Base-by-base conservation (phyloP, 352 stramenopile genomes). In the Achlya hypogyna region DNA sequence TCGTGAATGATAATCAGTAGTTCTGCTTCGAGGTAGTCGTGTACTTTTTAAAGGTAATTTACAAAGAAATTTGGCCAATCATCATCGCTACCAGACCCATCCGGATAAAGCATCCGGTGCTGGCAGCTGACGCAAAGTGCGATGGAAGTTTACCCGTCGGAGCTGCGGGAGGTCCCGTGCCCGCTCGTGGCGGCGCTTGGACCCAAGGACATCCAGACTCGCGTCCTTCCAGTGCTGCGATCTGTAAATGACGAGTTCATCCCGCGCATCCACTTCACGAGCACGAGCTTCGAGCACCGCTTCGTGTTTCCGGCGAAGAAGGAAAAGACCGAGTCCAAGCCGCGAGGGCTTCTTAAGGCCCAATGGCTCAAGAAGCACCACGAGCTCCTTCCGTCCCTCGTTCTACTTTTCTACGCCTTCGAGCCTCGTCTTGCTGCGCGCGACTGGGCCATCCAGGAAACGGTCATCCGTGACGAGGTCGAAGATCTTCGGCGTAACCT, bases 301-400 rank as follows among this genome's bases (percentile, higher is more conserved):
- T 93, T 92, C 18, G 51, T 54, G 28, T 70, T 70, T 72, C 84
- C 84, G 0, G 69, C 58, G 12, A 93, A 93, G 69, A 95, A 95
- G 65, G 84, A 92, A 66, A 71, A 91, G 31, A 16, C 43, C n/a
- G 23, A 29, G 34, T 6, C 63, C 12, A 52, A 25, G 23, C 74
- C 87, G 40, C 31, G 12, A 9, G 51, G 86, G 9, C 73, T 95
- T 16, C 72, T 93, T 53, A 95, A 95, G 66, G 71, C 78, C 23
- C 73, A 76, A 31, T 95, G 86, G 86, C 69, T 95, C 49, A 93
- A 92, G 75, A 95, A 95, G 58, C 84, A 93, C 66, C 86, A 93
- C 62, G 83, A 92, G 69, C 53, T 87, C 5, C 67, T 95, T 32
- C 86, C 86, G 9, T 84, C 84, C 0, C 84, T 91, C 14, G 80